phyloP scores from a whole-genome alignment of 768 basidiomycete species.

The Galerina marginata region DNA sequence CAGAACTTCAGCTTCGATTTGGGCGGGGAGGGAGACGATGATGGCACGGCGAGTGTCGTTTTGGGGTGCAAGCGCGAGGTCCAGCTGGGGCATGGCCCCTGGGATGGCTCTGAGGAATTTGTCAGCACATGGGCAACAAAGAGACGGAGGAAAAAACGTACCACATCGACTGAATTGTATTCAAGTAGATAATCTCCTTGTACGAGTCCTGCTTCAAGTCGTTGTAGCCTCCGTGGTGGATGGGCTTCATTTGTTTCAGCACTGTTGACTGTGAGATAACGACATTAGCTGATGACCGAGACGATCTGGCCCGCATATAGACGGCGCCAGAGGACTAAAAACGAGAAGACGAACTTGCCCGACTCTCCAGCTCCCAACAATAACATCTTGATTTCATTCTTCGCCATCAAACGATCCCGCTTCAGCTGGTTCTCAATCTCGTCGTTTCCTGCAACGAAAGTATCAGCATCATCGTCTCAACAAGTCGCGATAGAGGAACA shows the following conservation, averaged over 20 bases:
- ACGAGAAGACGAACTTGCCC: constrained; percentile 67
- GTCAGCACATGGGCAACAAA: not conserved
- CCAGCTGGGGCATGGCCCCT: constrained; percentile 89
- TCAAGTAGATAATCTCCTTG: constrained; percentile 94
- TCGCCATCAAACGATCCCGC: constrained; percentile 84
- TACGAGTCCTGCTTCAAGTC: constrained; percentile 89
- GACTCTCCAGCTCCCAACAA: constrained; percentile 96
- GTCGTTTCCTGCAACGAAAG: constrained; percentile 69
- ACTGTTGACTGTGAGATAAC: constrained; percentile 71
- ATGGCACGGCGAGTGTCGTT: constrained; percentile 71
- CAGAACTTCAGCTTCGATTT: constrained; percentile 80
- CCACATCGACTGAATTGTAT: constrained; percentile 96
- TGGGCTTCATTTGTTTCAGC: constrained; percentile 97
- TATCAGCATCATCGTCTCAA: not conserved
- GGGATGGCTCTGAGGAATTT: constrained; percentile 72
- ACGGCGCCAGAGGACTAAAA: not conserved
- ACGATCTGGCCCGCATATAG: not conserved
- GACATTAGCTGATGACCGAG: not conserved
- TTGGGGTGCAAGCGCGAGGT: constrained; percentile 69
- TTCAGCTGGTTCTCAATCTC: constrained; percentile 94
- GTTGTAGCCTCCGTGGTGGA: constrained; percentile 90
- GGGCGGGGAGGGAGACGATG: constrained; percentile 74
- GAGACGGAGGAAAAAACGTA: constrained; percentile 36
- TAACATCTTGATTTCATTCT: constrained; percentile 97
- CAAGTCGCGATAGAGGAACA: not conserved